phyloP scores from a whole-genome alignment of 2,329 filamentous ascomycete genomes.

The Sporothrix humicola region DNA sequence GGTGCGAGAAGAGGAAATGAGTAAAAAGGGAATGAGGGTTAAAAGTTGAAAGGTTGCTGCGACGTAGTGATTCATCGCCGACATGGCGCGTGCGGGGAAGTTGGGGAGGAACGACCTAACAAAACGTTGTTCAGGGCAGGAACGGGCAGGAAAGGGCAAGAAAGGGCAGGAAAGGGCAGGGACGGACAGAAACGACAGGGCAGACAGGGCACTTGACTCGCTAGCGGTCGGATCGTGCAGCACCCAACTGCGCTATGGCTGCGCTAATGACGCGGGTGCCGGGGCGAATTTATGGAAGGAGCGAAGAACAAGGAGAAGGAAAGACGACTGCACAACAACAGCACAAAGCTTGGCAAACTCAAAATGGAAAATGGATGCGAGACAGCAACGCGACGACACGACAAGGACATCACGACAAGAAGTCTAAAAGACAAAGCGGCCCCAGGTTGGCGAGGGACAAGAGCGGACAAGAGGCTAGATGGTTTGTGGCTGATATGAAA shows the following conservation, averaged over 20 bases:
- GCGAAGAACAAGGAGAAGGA: neutral
- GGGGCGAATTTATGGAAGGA: neutral
- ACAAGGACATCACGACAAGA: too few relatives aligned
- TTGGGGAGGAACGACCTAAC: neutral
- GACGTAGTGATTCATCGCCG: neutral
- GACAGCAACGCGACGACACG: neutral
- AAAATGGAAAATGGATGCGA: neutral
- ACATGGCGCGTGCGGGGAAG: constrained; percentile 2
- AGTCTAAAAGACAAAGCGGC: too few relatives aligned
- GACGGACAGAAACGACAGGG: neutral
- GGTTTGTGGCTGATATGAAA: too few relatives aligned
- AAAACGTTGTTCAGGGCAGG: neutral
- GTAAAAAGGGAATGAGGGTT: neutral
- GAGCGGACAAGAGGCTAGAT: too few relatives aligned
- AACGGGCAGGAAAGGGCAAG: neutral
- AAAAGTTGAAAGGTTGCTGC: neutral
- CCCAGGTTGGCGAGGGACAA: too few relatives aligned
- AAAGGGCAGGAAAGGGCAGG: neutral
- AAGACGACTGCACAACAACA: too few relatives aligned
- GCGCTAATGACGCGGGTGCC: constrained; percentile 15
- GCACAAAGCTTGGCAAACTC: neutral
- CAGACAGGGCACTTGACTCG: neutral
- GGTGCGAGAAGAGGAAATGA: neutral
- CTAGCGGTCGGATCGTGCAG: neutral
- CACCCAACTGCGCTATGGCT: neutral